Evolutionary conservation across 306 rosid genomes (phyloP), one percentile per base, ranked within the genome.

Genomic region (Lathyrus sativus): DNA sequence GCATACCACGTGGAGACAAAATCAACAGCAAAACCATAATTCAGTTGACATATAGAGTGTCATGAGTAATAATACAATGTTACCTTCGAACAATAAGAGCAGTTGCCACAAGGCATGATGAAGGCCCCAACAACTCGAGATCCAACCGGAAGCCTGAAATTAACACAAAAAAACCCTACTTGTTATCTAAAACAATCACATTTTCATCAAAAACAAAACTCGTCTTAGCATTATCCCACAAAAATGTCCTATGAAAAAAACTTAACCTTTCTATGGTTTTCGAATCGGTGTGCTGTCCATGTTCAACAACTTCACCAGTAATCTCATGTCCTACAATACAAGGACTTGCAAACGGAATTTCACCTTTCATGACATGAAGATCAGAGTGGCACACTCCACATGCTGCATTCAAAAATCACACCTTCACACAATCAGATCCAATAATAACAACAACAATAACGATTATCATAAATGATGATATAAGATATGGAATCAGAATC

Each of bases 331-430:
- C 98, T 68, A 90, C 49, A 18, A 90, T 96, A 43, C 93, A 93
- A 59, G 98, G 97, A 67, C 83, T 90, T 2, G 84, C 6, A 77
- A 93, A 93, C 9, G 98, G 96, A 84, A 90, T 77, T 78, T 90
- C 98, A 4, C 95, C 93, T 73, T 93, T 93, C 62, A 93, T 60
- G 64, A 93, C 93, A 74, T 93, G 98, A 24, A 93, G 96, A 88
- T 93, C 98, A 56, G 98, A 92, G 76, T 88, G 98, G 76, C 98
- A 92, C 26, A 92, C 98, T 71, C 98, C 96, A 75, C 97, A 93
- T n/a, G 83, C 96, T 92, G 78, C 84, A 82, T 39, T 19, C 35
- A 51, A 4, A 4, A 65, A 73, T 42, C 22, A 80, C 29, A 78
- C 33, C 42, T 70, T 70, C 31, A 81, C 38, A 78, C 61, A 73